A percentile compares a stretch with the other conserved stretches of the same genome.
Evolutionary conservation across 1,284 basidiomycete species (phyloP).

Genomic region (Peniophora sp.): DNA sequence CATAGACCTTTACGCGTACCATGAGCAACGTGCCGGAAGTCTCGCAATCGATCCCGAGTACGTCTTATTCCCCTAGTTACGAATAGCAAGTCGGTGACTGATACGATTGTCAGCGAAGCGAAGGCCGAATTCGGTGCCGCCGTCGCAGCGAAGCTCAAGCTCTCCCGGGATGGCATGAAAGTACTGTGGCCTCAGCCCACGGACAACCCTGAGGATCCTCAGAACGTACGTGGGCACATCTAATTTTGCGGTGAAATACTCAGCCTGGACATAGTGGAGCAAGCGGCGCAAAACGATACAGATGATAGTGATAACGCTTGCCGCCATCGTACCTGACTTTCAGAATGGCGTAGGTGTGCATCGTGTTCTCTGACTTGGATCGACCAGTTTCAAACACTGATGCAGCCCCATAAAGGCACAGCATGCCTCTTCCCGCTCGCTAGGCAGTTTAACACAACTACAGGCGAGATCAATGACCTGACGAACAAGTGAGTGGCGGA

Average conservation of each 20-base stretch:
- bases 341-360: conserved; percentile 55
- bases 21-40: conserved; percentile 50
- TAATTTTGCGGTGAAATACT: neutral
- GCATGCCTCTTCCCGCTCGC: conserved; percentile 55
- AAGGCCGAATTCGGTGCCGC: conserved; percentile 41
- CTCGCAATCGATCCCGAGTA: conserved; percentile 56
- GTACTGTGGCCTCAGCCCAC: conserved; percentile 58
- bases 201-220: conserved; percentile 56
- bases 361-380: neutral
- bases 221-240: conserved; percentile 39
- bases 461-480: conserved; percentile 54
- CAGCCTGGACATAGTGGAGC: conserved; percentile 6
- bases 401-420: conserved; percentile 33
- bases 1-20: conserved; percentile 38
- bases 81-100: neutral
- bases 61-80: conserved; percentile 6
- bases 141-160: conserved; percentile 40
- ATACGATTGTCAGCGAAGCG: conserved; percentile 35
- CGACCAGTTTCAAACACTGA: neutral
- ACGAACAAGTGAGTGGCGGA: conserved; percentile 42
- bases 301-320: conserved; percentile 52
- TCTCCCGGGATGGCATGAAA: conserved; percentile 37
- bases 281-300: conserved; percentile 40
- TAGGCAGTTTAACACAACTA: conserved; percentile 46
- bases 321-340: conserved; percentile 64